Base-by-base conservation (phyloP, 441 rosid species). In the Pelargonium myrrhifolium region DNA sequence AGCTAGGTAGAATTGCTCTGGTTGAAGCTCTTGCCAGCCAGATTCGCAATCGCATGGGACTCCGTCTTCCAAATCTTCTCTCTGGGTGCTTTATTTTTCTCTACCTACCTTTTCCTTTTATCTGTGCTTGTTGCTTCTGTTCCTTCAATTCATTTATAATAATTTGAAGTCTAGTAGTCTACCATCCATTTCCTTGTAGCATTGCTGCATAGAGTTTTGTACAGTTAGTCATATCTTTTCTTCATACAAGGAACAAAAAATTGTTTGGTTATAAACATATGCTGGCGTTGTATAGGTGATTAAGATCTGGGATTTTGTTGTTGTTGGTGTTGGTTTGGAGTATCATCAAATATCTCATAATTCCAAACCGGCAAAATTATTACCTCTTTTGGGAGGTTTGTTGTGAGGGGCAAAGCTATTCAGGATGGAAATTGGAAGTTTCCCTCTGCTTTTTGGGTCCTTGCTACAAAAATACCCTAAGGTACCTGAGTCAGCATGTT, bases 1-100 rank as follows among this genome's bases (percentile, higher is more conserved):
- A 86, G 82, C 96, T 93, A 55, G 98, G 97, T 60, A 86, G 98
- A 84, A 71, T 89, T 76, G 93, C 98, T 62, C 69, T 93, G 79
- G 90, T 93, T 74, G 97, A 90, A 64, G 80, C 88, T 43, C 86
- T 93, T 74, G 96, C 97, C 65, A 75, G 84, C 73, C 98, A 90
- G 80, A 90, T 93, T 66, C 96, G 93, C 69, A 87, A 77, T 68
- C 86, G 98, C 40, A 89, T 90, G 92, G 90, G 87, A 76, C 81
- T 90, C 62, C 84, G 98, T 81, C 87, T 93, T 80, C 96, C 98
- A 10, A 93, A 78, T 80, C 85, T 93, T 40, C 92, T 93, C 28
- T 87, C 96, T 56, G 97, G 97, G 98, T 93, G 89, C 55, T 72
- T 28, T 75, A 24, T 45, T 70, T 70, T 55, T 42, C 66, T 47